Percentiles rank a stretch among this genome's conserved stretches.
Evolutionary conservation across 2,329 filamentous ascomycete species (phyloP).

Genomic region (Botrytis elliptica): DNA sequence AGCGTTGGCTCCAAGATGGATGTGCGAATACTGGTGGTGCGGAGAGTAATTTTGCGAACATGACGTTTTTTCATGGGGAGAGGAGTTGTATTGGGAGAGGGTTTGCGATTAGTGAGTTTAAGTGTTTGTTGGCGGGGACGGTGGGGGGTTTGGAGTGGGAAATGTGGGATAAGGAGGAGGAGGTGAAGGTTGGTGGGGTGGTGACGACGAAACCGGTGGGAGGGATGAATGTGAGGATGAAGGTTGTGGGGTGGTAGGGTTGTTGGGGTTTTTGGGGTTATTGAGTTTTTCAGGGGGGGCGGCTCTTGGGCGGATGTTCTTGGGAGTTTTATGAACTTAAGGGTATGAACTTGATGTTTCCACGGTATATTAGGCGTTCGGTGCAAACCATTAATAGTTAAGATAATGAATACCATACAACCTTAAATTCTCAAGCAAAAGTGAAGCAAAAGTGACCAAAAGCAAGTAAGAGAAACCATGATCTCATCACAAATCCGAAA

Average conservation of each 20-base stretch:
- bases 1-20: slow-evolving; percentile 48
- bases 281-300: too few relatives aligned
- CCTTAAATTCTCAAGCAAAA: fast-evolving
- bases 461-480: background rate
- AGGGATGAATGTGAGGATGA: slow-evolving; percentile 20
- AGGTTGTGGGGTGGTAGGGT: background rate
- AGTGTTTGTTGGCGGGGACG: slow-evolving; percentile 14
- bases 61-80: slow-evolving; percentile 84
- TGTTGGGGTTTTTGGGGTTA: too few relatives aligned
- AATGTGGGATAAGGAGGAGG: slow-evolving; percentile 40
- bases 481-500: too few relatives aligned
- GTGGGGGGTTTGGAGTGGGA: slow-evolving; percentile 15
- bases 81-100: slow-evolving; percentile 78
- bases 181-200: slow-evolving; percentile 56
- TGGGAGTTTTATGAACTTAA: background rate
- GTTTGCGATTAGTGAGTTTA: slow-evolving; percentile 78
- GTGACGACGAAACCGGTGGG: slow-evolving; percentile 39
- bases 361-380: background rate
- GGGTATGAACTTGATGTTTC: background rate
- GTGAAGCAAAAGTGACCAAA: background rate
- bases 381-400: background rate
- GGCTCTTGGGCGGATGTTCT: background rate
- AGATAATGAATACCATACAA: background rate
- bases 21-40: slow-evolving; percentile 59
- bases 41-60: slow-evolving; percentile 69